phyloP scores from a whole-genome alignment of 78 protist species.

The Creolimax fragrantissima region DNA sequence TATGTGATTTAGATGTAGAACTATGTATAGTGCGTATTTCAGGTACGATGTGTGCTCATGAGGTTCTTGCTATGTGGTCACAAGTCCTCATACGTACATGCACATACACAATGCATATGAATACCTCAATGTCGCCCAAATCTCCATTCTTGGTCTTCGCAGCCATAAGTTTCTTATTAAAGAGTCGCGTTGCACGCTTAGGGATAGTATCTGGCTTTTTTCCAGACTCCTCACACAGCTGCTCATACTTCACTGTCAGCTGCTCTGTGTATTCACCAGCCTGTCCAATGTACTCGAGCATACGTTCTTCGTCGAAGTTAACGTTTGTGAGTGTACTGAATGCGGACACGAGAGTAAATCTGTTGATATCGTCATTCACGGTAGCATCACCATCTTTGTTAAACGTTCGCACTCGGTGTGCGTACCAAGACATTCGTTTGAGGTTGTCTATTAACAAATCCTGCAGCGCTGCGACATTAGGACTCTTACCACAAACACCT shows the following conservation, averaged over 20 bases:
- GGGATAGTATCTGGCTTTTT: not conserved
- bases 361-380: not conserved
- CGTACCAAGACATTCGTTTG: not conserved
- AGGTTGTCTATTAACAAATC: constrained; percentile 32
- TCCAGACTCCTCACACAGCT: not conserved
- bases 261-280: not conserved
- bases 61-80: too few species aligned
- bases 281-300: not conserved
- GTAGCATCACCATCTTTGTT: not conserved
- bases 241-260: not conserved
- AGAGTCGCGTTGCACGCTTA: not conserved
- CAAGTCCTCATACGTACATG: not conserved
- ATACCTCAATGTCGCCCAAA: too few species aligned
- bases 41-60: too few species aligned
- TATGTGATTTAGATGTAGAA: too few species aligned
- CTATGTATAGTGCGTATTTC: too few species aligned
- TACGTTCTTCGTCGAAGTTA: constrained; percentile 43
- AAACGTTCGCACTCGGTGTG: too few species aligned
- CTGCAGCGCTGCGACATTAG: constrained; percentile 61
- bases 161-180: not conserved
- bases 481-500: constrained; percentile 64
- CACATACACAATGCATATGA: not conserved
- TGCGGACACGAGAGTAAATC: not conserved
- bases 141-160: too few species aligned
- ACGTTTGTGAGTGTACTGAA: constrained; percentile 74